Evolutionary conservation across 331 rosid genomes (phyloP).

Genomic region (Pyrus hybrid): DNA sequence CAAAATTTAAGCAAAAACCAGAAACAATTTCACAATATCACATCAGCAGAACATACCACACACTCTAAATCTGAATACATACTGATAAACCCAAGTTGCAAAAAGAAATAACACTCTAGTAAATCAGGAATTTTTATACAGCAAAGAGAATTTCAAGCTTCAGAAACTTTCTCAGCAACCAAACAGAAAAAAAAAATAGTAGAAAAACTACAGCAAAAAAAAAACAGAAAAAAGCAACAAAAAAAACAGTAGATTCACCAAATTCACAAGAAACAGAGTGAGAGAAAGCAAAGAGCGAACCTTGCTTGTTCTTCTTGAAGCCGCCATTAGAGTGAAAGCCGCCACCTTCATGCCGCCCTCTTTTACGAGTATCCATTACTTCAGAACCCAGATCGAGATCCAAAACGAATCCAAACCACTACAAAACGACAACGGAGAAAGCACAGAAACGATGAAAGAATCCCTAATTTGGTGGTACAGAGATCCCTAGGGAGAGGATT

Average conservation of each 20-base stretch:
- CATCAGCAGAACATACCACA: not conserved
- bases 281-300: slow-evolving; percentile 26
- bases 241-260: not conserved
- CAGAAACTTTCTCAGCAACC: not conserved
- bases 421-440: not conserved
- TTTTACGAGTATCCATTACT: slow-evolving; percentile 73
- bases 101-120: not conserved
- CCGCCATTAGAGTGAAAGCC: slow-evolving; percentile 52
- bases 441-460: not conserved
- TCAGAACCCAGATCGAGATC: slow-evolving; percentile 41
- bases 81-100: not conserved
- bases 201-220: not conserved
- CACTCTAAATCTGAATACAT: not conserved
- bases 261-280: not conserved
- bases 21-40: not conserved
- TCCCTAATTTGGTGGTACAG: not conserved
- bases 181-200: not conserved
- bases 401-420: slow-evolving; percentile 10
- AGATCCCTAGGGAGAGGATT: not conserved
- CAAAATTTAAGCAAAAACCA: not conserved
- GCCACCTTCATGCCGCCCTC: slow-evolving; percentile 58
- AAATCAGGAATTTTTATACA: not conserved
- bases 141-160: not conserved
- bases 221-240: not conserved
- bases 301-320: slow-evolving; percentile 69